Percentiles rank a stretch among this genome's conserved stretches.
phyloP scores from a whole-genome alignment of 768 basidiomycete species.

The Termitomyces sp. region DNA sequence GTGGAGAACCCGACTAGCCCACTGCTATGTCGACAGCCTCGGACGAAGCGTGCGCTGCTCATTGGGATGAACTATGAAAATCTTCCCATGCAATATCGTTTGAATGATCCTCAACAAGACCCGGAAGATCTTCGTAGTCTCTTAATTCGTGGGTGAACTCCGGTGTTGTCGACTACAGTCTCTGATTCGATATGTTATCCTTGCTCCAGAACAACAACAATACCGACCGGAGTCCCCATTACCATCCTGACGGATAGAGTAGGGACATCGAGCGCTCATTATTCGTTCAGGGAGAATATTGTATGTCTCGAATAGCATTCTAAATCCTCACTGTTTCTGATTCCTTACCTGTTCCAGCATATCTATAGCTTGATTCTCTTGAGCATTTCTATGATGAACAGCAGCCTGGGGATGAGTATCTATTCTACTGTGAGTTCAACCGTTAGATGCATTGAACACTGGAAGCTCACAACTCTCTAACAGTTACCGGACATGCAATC shows the following conservation, averaged over 20 bases:
- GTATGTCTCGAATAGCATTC: not conserved
- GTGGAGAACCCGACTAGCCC: not conserved
- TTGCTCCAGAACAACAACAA: not conserved
- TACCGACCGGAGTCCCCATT: not conserved
- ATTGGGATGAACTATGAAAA: not conserved
- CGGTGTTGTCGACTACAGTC: not conserved
- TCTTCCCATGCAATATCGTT: not conserved
- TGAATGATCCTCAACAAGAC: not conserved
- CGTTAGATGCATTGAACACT: not conserved
- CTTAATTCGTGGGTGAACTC: not conserved
- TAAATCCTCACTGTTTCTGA: no score
- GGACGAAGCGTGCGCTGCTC: not conserved
- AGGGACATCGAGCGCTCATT: not conserved
- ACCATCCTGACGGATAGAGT: not conserved
- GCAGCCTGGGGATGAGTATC: not conserved
- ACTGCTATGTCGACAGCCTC: not conserved
- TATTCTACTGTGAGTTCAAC: not conserved
- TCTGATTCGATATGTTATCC: no score
- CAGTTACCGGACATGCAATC: not conserved
- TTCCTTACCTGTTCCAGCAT: no score
- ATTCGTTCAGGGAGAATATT: not conserved
- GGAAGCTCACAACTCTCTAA: not conserved
- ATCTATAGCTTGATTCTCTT: not conserved
- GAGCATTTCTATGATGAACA: not conserved
- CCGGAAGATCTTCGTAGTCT: not conserved